Evolutionary conservation across 768 basidiomycete species (phyloP).

Genomic region (Calocybe indica): DNA sequence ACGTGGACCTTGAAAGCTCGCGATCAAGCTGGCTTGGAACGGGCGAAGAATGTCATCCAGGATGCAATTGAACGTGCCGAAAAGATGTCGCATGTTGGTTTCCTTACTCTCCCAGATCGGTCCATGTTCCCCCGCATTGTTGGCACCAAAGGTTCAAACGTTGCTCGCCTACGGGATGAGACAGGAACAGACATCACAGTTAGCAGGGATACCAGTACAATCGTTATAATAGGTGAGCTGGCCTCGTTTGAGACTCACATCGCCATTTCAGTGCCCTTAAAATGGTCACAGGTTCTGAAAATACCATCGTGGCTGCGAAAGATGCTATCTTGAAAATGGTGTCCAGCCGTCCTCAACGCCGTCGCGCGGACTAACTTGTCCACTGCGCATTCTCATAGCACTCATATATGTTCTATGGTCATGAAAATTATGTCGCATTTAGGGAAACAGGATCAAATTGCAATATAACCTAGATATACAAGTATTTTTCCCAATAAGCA

Average conservation of each 20-base stretch:
- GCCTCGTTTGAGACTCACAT: background rate
- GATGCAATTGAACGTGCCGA: slow-evolving; percentile 70
- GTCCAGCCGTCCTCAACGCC: slow-evolving; percentile 35
- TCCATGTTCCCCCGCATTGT: slow-evolving; percentile 90
- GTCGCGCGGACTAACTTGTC: slow-evolving; percentile 24
- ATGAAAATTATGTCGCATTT: background rate
- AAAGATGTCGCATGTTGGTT: slow-evolving; percentile 73
- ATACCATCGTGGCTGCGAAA: slow-evolving; percentile 66
- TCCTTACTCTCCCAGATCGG: slow-evolving; percentile 78
- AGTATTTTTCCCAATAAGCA: slow-evolving; percentile 49
- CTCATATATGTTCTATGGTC: too few species aligned
- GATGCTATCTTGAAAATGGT: slow-evolving; percentile 66
- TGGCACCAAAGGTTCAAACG: slow-evolving; percentile 86
- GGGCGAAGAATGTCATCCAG: slow-evolving; percentile 59
- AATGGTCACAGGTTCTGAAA: slow-evolving; percentile 52
- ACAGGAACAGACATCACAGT: slow-evolving; percentile 92
- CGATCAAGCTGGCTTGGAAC: slow-evolving; percentile 72
- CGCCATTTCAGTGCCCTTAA: slow-evolving; percentile 3
- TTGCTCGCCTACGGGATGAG: slow-evolving; percentile 80
- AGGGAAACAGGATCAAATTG: background rate
- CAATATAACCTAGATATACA: slow-evolving; percentile 34
- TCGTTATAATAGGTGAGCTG: slow-evolving; percentile 77
- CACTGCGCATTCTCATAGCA: too few species aligned
- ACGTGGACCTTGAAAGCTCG: slow-evolving; percentile 82
- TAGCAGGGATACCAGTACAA: slow-evolving; percentile 80